Percentiles rank a stretch among this genome's conserved stretches.
Evolutionary conservation across 331 rosid species (phyloP).

Genomic region (Malus hybrid): DNA sequence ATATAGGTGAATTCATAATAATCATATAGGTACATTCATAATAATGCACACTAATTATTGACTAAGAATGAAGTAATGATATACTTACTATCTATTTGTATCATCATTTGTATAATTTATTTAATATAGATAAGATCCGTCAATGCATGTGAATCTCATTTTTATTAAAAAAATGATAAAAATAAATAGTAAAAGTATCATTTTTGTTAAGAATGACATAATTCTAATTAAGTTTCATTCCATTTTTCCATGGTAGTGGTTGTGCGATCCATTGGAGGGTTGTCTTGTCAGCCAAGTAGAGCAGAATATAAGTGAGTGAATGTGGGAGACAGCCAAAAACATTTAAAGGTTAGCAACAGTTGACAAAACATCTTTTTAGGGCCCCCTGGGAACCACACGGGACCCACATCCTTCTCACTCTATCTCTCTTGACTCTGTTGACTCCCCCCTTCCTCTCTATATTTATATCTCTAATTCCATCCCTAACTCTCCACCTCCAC

Average conservation of each 20-base stretch:
- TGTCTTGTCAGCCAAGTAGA: slow-evolving; percentile 40
- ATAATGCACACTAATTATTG: too few species aligned
- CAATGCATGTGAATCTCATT: too few species aligned
- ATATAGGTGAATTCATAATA: too few species aligned
- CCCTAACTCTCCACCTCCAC: slow-evolving; percentile 34
- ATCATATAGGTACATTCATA: too few species aligned
- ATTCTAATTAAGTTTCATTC: background rate
- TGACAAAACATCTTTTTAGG: slow-evolving; percentile 58
- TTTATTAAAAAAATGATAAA: too few species aligned
- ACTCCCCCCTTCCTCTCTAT: slow-evolving; percentile 14
- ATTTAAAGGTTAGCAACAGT: slow-evolving; percentile 51
- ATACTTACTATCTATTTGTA: too few species aligned
- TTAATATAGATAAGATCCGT: rapidly evolving
- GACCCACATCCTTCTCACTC: background rate
- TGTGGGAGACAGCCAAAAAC: slow-evolving; percentile 88
- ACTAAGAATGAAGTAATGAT: too few species aligned
- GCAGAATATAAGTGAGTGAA: slow-evolving; percentile 8
- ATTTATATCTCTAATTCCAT: slow-evolving; percentile 42
- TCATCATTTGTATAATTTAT: too few species aligned
- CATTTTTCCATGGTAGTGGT: background rate
- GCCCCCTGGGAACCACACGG: slow-evolving; percentile 25
- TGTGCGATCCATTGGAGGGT: slow-evolving; percentile 26
- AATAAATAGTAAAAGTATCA: too few species aligned
- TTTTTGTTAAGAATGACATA: too few species aligned
- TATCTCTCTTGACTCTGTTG: background rate